Evolutionary conservation across 257 asterid species (phyloP).

Genomic region (Solanum lycopersicoides): DNA sequence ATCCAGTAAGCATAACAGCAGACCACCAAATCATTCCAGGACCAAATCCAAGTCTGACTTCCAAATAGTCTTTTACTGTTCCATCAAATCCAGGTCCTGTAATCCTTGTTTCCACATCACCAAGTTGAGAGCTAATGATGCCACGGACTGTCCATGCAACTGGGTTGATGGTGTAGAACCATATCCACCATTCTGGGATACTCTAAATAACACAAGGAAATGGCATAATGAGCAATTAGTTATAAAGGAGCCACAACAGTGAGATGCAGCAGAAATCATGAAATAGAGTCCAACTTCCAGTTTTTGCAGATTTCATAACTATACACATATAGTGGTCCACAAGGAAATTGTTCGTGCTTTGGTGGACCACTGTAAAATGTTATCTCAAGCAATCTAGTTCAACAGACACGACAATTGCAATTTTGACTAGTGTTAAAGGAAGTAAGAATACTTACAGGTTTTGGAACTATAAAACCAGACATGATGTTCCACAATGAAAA

Average conservation of each 20-base stretch:
- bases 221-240: neutral
- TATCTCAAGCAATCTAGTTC: neutral
- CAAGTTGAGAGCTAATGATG: slow-evolving; percentile 67
- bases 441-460: slow-evolving; percentile 32
- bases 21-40: neutral
- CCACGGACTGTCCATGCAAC: slow-evolving; percentile 71
- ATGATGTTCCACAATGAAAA: slow-evolving; percentile 50
- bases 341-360: neutral
- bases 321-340: neutral
- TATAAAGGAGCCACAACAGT: neutral
- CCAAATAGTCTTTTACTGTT: slow-evolving; percentile 34
- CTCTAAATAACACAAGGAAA: slow-evolving; percentile 14
- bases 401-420: neutral
- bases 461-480: slow-evolving; percentile 51
- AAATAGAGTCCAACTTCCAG: neutral
- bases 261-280: neutral
- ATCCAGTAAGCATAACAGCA: neutral
- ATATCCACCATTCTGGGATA: slow-evolving; percentile 83
- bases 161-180: slow-evolving; percentile 83
- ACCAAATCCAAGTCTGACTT: neutral
- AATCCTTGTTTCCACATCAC: slow-evolving; percentile 48
- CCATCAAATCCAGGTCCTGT: slow-evolving; percentile 49
- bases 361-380: neutral
- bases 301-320: neutral
- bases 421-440: neutral